phyloP scores from a whole-genome alignment of 2,329 filamentous ascomycete genomes.

The Phyllosticta citrichinensis region DNA sequence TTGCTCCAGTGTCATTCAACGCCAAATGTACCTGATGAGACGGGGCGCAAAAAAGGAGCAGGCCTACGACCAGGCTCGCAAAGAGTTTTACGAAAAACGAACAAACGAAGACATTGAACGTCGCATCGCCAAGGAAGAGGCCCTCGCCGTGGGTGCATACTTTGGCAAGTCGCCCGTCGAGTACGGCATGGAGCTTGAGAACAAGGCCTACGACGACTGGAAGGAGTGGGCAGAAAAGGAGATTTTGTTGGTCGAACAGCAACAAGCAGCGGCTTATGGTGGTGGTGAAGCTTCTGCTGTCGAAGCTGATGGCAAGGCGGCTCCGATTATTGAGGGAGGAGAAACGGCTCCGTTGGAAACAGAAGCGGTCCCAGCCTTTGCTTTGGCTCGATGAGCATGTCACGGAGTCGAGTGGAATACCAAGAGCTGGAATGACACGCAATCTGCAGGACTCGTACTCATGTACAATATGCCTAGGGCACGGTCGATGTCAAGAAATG shows the following conservation, averaged over 20 bases:
- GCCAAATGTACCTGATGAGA: constrained; percentile 75
- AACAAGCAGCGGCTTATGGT: constrained; percentile 33
- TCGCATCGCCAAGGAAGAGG: constrained; percentile 80
- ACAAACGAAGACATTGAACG: constrained; percentile 73
- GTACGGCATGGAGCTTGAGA: constrained; percentile 72
- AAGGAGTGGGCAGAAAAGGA: constrained; percentile 62
- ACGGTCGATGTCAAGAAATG: too few relatives aligned
- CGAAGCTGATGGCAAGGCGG: neutral
- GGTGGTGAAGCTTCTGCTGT: neutral
- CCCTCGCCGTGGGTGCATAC: constrained; percentile 72
- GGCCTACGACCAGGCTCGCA: constrained; percentile 79
- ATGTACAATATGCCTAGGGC: too few relatives aligned
- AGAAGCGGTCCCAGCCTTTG: neutral
- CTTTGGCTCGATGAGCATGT: neutral
- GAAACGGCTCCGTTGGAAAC: neutral
- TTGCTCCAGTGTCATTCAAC: constrained; percentile 70
- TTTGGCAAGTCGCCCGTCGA: constrained; percentile 71
- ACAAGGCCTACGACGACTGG: constrained; percentile 73
- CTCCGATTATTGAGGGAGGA: neutral
- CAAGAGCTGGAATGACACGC: neutral
- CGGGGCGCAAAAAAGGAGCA: constrained; percentile 42
- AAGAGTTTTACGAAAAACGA: constrained; percentile 81
- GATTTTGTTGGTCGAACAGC: constrained; percentile 39
- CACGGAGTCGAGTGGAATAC: neutral
- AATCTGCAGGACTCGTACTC: too few relatives aligned